Percentiles rank a stretch among this genome's conserved stretches.
phyloP scores from a whole-genome alignment of 495 filamentous ascomycete species.

The Filosporella fistucella region DNA sequence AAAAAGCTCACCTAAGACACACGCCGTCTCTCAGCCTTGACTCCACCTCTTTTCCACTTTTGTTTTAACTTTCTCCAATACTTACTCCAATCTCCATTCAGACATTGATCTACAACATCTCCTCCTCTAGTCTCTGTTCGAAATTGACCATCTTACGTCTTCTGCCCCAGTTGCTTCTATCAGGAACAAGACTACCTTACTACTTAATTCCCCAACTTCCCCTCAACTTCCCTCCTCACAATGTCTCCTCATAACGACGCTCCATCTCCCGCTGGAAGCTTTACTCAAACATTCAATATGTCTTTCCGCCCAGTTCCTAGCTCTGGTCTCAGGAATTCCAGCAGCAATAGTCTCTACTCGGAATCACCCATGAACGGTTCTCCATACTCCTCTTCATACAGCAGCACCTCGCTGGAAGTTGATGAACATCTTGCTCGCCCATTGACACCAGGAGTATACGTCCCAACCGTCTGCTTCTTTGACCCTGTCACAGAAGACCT shows the following conservation, averaged over 20 bases:
- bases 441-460: conserved; percentile 76
- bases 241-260: conserved; percentile 51
- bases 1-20: conserved; percentile 13
- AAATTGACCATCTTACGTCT: not conserved
- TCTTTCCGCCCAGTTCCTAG: conserved; percentile 28
- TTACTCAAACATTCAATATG: conserved; percentile 37
- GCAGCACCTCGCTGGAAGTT: conserved; percentile 34
- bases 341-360: conserved; percentile 32
- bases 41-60: conserved; percentile 7
- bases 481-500: conserved; percentile 73
- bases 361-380: conserved; percentile 37
- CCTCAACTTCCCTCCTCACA: conserved; percentile 4
- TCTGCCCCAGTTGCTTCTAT: not conserved
- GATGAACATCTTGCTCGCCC: conserved; percentile 39
- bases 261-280: conserved; percentile 42
- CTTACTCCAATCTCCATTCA: conserved; percentile 11
- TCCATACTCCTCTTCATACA: conserved; percentile 35
- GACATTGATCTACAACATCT: conserved; percentile 13
- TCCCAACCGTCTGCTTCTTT: conserved; percentile 86
- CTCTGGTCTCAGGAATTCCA: conserved; percentile 25
- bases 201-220: not conserved
- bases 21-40: conserved; percentile 4
- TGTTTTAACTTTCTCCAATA: conserved; percentile 14
- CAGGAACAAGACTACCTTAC: not conserved
- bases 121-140: conserved; percentile 3